A percentile compares a stretch with the other conserved stretches of the same genome.
phyloP scores from a whole-genome alignment of 2,329 filamentous ascomycete genomes.

The Botrytis squamosa region DNA sequence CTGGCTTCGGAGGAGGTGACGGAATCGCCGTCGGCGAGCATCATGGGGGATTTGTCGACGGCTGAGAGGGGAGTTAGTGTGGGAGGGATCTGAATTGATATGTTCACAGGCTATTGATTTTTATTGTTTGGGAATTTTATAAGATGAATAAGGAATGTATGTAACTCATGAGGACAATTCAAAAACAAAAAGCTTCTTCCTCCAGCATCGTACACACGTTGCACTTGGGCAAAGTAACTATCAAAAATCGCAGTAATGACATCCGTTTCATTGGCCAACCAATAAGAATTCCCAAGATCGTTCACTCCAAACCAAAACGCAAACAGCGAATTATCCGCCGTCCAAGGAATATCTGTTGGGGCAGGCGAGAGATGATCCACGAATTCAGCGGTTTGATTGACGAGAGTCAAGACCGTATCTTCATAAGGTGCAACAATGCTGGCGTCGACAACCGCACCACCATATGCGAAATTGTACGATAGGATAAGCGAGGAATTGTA shows the following conservation, averaged over 20 bases:
- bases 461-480: conserved; percentile 50
- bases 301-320: conserved; percentile 55
- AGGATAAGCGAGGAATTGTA: conserved; percentile 45
- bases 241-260: conserved; percentile 44
- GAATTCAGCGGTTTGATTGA: conserved; percentile 43
- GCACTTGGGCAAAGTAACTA: conserved; percentile 45
- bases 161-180: conserved; percentile 44
- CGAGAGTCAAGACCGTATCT: conserved; percentile 37
- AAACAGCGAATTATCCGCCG: conserved; percentile 44
- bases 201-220: conserved; percentile 47
- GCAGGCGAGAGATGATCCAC: conserved; percentile 39
- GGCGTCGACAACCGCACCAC: conserved; percentile 40
- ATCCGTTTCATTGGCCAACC: conserved; percentile 33
- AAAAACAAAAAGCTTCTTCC: conserved; percentile 50
- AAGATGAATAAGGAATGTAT: too few species aligned
- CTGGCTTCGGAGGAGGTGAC: not conserved
- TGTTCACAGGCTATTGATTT: too few species aligned
- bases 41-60: not conserved
- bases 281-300: conserved; percentile 50
- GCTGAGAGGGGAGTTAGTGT: not conserved
- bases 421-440: conserved; percentile 34
- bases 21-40: conserved; percentile 2
- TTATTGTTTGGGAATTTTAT: not conserved
- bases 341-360: conserved; percentile 43
- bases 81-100: not conserved